Conservation (phyloP, 2,329 filamentous ascomycete genomes). For the Dissoconium aciculare region DNA sequence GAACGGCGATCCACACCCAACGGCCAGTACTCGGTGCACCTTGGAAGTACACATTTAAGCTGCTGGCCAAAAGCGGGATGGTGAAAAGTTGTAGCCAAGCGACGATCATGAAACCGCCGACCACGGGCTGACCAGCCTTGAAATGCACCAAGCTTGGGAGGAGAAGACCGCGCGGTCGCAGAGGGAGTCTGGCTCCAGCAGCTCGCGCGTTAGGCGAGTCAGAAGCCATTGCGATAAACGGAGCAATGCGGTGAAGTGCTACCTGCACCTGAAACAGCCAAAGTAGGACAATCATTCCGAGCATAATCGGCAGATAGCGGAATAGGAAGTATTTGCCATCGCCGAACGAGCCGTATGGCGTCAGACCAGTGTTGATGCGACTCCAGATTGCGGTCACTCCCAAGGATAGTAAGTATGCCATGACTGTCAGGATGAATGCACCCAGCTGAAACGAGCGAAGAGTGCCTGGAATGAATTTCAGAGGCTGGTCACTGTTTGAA, state of each 20-base stretch:
- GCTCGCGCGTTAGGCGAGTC: slow-evolving; percentile 44
- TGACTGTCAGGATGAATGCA: slow-evolving; percentile 44
- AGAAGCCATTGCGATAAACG: slow-evolving; percentile 63
- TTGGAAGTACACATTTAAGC: slow-evolving; percentile 55
- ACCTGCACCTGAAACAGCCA: slow-evolving; percentile 63
- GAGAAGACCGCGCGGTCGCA: slow-evolving; percentile 49
- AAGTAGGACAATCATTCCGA: slow-evolving; percentile 56
- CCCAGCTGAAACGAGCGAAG: slow-evolving; percentile 52
- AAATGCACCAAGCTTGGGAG: slow-evolving; percentile 56
- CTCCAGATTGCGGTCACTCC: slow-evolving; percentile 61
- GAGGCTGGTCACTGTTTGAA: slow-evolving; percentile 20
- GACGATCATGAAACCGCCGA: slow-evolving; percentile 49
- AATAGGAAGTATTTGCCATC: slow-evolving; percentile 71
- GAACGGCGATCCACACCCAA: slow-evolving; percentile 70
- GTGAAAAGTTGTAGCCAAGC: slow-evolving; percentile 70
- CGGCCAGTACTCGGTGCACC: slow-evolving; percentile 40
- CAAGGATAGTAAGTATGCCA: slow-evolving; percentile 57
- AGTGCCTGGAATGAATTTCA: slow-evolving; percentile 58
- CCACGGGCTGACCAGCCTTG: slow-evolving; percentile 49
- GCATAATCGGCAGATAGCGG: slow-evolving; percentile 64
- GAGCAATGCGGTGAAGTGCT: slow-evolving; percentile 60
- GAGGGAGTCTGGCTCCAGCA: slow-evolving; percentile 49
- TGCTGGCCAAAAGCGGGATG: slow-evolving; percentile 63
- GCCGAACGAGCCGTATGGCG: slow-evolving; percentile 52
- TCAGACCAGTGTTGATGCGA: slow-evolving; percentile 46